Conservation (phyloP, 2,329 filamentous ascomycete genomes). For the Neonectria magnoliae region DNA sequence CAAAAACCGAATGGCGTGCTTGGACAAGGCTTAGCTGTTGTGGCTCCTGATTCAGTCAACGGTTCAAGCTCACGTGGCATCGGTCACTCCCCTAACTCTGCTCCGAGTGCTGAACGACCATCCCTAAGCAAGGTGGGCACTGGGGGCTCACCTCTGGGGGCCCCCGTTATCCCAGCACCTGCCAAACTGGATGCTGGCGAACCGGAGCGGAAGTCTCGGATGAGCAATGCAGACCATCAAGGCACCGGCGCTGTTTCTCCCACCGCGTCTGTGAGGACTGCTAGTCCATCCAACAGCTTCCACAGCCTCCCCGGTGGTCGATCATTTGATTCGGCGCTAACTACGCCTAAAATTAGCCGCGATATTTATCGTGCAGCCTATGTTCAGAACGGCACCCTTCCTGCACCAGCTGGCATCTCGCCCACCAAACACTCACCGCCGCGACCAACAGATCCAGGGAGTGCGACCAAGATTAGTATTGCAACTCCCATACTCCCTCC, state of each 20-base stretch:
- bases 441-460: conserved; percentile 44
- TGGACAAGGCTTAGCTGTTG: conserved; percentile 24
- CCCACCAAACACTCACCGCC: conserved; percentile 63
- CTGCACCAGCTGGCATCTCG: conserved; percentile 59
- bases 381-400: conserved; percentile 49
- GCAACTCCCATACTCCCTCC: conserved; percentile 65
- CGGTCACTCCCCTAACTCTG: conserved; percentile 10
- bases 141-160: conserved; percentile 23
- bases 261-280: conserved; percentile 32
- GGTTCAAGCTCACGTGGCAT: conserved; percentile 27
- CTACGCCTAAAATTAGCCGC: conserved; percentile 43
- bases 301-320: conserved; percentile 37
- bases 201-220: conserved; percentile 19
- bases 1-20: conserved; percentile 21
- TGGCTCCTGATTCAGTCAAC: conserved; percentile 22
- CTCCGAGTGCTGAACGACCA: conserved; percentile 3
- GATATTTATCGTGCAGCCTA: conserved; percentile 42
- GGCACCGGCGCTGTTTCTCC: conserved; percentile 28
- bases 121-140: conserved; percentile 18
- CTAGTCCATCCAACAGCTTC: conserved; percentile 39
- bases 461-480: conserved; percentile 43
- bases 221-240: conserved; percentile 19
- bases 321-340: conserved; percentile 39
- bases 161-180: conserved; percentile 37
- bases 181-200: conserved; percentile 35